Evolutionary conservation across 176 grass and related monocot species (phyloP), one percentile per base, ranked within the genome.

Genomic region (Oryza meyeriana): DNA sequence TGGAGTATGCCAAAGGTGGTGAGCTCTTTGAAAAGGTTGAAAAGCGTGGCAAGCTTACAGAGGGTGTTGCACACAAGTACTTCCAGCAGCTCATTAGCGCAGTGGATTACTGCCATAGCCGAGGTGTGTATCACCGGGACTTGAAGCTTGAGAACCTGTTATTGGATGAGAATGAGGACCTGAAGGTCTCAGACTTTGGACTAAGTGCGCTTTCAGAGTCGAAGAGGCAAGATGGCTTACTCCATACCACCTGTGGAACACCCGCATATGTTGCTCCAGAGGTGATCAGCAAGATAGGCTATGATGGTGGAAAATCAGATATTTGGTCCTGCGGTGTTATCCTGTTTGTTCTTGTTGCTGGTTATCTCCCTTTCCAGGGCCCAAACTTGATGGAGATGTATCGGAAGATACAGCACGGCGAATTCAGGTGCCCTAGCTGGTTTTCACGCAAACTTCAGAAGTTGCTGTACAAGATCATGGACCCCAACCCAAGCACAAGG

Each of bases 231-330:
- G 94, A 90, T 18, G 91, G 89, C 10, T 31, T 97, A 66, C 86
- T 97, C 55, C 94, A 97, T 61, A 97, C 94, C 27, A 78, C 91
- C 75, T 97, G 94, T 2, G 94, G 94, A 8, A 97, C 94, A 3
- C 94, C 91, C 0, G 91, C 91, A 29, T 97, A 97, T 90, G 91
- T 94, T 24, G 94, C 94, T 86, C 94, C 94, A 34, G 94, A 97
- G 91, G 91, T 97, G 29, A 83, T 97, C 52, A 69, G 72, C 75
- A 90, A 76, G 50, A 82, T 30, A 24, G 90, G 94, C 29, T 97
- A 97, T 41, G 91, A 97, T 42, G 94, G 94, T 85, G 89, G 87
- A 58, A 94, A 92, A 80, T 83, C 91, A 24, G 94, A 97, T 48
- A 90, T 90, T 22, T 97, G 94, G 94, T 97, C 94, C 10, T 97